Evolutionary conservation across 495 filamentous ascomycete genomes (phyloP).

Genomic region (Penicillium cosmopolitanum): DNA sequence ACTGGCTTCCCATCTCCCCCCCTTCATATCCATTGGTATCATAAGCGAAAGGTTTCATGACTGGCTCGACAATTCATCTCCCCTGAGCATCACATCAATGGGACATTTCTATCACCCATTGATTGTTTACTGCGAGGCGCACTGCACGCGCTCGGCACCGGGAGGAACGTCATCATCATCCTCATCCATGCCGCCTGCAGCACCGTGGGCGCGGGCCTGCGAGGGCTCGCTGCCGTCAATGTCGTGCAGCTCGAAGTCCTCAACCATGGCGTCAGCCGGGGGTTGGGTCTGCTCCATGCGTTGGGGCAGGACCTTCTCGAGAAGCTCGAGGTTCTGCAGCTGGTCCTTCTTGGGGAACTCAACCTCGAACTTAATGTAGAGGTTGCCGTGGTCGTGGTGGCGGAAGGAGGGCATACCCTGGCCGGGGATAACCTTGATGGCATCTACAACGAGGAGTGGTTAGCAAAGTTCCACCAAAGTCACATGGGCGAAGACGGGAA

Average conservation of each 20-base stretch:
- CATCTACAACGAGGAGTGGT: conserved; percentile 53
- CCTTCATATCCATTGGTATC: conserved; percentile 46
- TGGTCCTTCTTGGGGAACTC: conserved; percentile 79
- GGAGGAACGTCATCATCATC: conserved; percentile 78
- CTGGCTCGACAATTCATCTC: conserved; percentile 20
- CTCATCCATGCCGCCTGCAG: conserved; percentile 73
- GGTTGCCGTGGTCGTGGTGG: conserved; percentile 94
- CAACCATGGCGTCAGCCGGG: conserved; percentile 82
- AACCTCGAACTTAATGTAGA: conserved; percentile 97
- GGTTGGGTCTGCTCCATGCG: conserved; percentile 62
- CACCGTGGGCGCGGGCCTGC: conserved; percentile 73
- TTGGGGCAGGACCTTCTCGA: conserved; percentile 81
- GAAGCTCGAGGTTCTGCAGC: conserved; percentile 57
- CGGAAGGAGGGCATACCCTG: conserved; percentile 98
- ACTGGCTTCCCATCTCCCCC: conserved; percentile 4
- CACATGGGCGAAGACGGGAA: too few species aligned
- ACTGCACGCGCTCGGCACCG: conserved; percentile 93
- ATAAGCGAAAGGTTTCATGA: conserved; percentile 45
- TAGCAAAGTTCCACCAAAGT: not conserved
- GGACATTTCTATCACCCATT: not conserved
- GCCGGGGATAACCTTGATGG: conserved; percentile 91
- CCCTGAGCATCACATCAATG: conserved; percentile 14
- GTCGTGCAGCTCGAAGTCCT: conserved; percentile 82
- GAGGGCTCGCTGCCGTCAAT: conserved; percentile 69
- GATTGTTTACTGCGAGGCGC: conserved; percentile 84